phyloP scores from a whole-genome alignment of 164 flowering plant species.

The Buxus sempervirens region DNA sequence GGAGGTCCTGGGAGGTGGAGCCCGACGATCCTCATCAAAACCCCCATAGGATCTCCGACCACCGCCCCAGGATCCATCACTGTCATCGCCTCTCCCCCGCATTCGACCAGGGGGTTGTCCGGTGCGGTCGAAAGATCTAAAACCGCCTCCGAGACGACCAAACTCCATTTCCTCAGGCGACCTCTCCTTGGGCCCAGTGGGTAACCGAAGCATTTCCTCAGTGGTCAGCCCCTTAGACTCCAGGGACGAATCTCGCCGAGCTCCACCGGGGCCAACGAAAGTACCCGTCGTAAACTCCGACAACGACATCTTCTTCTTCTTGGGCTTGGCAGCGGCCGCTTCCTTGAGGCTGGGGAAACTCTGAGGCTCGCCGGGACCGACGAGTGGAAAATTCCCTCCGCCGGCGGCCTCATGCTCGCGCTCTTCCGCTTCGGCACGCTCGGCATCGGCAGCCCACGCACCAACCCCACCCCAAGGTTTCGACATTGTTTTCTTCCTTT shows the following conservation, averaged over 20 bases:
- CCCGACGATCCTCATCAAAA: conserved; percentile 67
- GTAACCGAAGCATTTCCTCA: conserved; percentile 62
- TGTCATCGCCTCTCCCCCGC: conserved; percentile 28
- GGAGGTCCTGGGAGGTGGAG: conserved; percentile 50
- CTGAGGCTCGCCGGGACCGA: conserved; percentile 26
- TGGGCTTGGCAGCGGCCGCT: conserved; percentile 44
- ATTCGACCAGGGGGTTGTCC: conserved; percentile 23
- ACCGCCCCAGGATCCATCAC: conserved; percentile 47
- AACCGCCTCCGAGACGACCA: conserved; percentile 69
- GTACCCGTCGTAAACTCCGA: conserved; percentile 41
- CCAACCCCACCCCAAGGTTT: conserved; percentile 33
- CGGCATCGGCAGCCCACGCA: conserved; percentile 45
- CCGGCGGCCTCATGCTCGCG: conserved; percentile 22
- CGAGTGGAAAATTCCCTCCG: not conserved
- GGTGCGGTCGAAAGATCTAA: conserved; percentile 43
- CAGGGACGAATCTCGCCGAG: conserved; percentile 14
- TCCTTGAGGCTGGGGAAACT: conserved; percentile 53
- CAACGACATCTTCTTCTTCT: conserved; percentile 65
- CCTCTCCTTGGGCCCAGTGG: conserved; percentile 74
- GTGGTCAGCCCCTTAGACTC: conserved; percentile 50
- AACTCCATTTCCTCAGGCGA: conserved; percentile 55
- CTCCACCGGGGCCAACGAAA: conserved; percentile 23
- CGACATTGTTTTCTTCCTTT: conserved; percentile 23
- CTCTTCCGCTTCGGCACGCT: conserved; percentile 36
- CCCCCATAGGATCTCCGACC: conserved; percentile 57